Evolutionary conservation across 306 rosid genomes (phyloP).

Genomic region (Coriaria nepalensis): DNA sequence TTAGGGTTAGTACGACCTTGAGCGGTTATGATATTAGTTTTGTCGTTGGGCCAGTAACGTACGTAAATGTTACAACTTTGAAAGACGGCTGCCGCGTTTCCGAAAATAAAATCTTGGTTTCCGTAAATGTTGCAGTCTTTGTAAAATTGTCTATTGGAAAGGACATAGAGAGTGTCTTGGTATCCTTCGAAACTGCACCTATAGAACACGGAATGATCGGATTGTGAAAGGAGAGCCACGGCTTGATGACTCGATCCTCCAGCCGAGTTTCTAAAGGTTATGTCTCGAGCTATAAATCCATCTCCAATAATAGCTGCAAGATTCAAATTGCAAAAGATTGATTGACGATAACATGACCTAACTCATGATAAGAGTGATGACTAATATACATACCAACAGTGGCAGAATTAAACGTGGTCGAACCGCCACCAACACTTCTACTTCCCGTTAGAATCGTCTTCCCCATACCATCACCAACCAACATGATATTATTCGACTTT

Average conservation of each 20-base stretch:
- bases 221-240: slow-evolving; percentile 5
- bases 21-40: slow-evolving; percentile 11
- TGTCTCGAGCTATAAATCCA: slow-evolving; percentile 13
- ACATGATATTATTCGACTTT: background rate
- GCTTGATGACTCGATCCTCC: slow-evolving; percentile 14
- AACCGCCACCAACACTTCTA: slow-evolving; percentile 11
- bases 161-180: slow-evolving; percentile 18
- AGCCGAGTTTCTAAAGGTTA: slow-evolving; percentile 12
- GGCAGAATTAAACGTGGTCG: slow-evolving; percentile 15
- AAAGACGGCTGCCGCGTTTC: slow-evolving; percentile 12
- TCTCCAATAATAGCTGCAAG: slow-evolving; percentile 6
- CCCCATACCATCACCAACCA: slow-evolving; percentile 11
- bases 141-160: slow-evolving; percentile 12
- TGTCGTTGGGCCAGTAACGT: background rate
- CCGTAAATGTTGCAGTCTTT: slow-evolving; percentile 18
- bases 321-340: too few relatives aligned
- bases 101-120: slow-evolving; percentile 16
- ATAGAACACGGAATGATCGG: slow-evolving; percentile 12
- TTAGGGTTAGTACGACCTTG: slow-evolving; percentile 9
- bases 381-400: slow-evolving; percentile 6
- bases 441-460: slow-evolving; percentile 15
- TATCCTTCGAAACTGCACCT: slow-evolving; percentile 18
- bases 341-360: too few relatives aligned
- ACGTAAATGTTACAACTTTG: slow-evolving; percentile 17
- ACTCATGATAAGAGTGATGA: background rate